phyloP scores from a whole-genome alignment of 345 rosid genomes.

The Eucalyptus guilfoylei region DNA sequence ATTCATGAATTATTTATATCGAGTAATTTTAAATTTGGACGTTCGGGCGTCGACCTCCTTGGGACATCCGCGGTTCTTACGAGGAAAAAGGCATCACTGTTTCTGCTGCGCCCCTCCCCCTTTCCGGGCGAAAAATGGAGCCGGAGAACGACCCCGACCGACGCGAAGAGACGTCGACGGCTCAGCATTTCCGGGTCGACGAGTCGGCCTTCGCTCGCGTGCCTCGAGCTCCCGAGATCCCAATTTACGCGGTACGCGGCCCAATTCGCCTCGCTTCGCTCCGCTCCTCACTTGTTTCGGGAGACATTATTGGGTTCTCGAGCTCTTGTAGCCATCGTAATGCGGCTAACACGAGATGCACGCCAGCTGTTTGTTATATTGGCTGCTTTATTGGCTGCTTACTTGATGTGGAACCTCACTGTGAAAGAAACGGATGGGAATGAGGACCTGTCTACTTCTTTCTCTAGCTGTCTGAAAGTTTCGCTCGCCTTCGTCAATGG shows the following conservation, averaged over 20 bases:
- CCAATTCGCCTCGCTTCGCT: not conserved
- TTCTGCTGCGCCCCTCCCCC: not conserved
- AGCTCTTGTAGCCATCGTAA: accelerated
- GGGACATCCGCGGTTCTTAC: not conserved
- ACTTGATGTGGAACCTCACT: not conserved
- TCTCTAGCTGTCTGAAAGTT: not conserved
- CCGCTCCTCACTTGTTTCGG: not conserved
- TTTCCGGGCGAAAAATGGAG: not conserved
- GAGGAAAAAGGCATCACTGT: not conserved
- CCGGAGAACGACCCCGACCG: not conserved
- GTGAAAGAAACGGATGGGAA: not conserved
- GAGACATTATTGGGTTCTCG: not conserved
- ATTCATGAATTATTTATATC: not conserved
- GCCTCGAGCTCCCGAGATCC: slow-evolving; percentile 22
- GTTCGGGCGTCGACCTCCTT: not conserved
- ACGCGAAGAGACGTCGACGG: not conserved
- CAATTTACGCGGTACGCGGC: slow-evolving; percentile 18
- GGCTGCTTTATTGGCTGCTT: not conserved
- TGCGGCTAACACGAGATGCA: not conserved
- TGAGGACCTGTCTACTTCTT: not conserved
- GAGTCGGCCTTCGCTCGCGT: slow-evolving; percentile 19
- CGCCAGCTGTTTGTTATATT: not conserved
- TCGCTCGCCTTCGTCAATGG: not conserved
- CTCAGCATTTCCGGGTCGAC: not conserved
- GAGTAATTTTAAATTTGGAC: not conserved